Evolutionary conservation across 768 basidiomycete species (phyloP), one percentile per base, ranked within the genome.

Genomic region (Tulasnella sp.): DNA sequence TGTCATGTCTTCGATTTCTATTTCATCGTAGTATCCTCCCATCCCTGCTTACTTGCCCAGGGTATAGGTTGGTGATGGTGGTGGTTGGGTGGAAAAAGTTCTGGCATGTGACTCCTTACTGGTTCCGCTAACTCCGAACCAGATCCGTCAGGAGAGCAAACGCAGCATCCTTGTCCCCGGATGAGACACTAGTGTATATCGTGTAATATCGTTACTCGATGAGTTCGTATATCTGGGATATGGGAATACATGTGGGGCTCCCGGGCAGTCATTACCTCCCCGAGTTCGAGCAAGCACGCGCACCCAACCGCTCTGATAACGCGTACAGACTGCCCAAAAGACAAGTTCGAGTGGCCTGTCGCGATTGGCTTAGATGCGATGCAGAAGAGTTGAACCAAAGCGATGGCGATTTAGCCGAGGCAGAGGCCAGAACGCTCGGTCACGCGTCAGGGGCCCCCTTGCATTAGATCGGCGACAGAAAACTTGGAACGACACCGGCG

Each of bases 1-100:
- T 21, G 87, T 89, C 92, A 98, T 97, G 83, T 98, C 97, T 84
- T 98, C 97, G 76, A 98, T 98, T 84, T 98, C 96, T 38, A 98
- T 91, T 85, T 98, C 97, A 87, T 98, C 96, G 88, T 98, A 97
- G 85, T 94, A 95, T 31, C 92, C 92, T 21, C 91, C 93, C 94
- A 95, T 94, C 19, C 39, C 36, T 31, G 62, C 74, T 52, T 52
- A 14, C 24, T 48, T 27, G 75, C 16, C 10, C 10, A 24, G 4
- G 34, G 36, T 0, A 34, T n/a, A 18, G 46, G 46, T n/a, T n/a
- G n/a, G n/a, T 46, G 75, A 21, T 44, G 75, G 52, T 52, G 46
- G 73, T 58, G 24, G 56, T 58, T 7, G 56, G 27, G 27, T n/a
- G 31, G 24, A n/a, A 27, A 31, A 27, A 12, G 27, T 18, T 68